Conservation (phyloP, 495 filamentous ascomycete genomes). For the Aspergillus olivimuriae region DNA sequence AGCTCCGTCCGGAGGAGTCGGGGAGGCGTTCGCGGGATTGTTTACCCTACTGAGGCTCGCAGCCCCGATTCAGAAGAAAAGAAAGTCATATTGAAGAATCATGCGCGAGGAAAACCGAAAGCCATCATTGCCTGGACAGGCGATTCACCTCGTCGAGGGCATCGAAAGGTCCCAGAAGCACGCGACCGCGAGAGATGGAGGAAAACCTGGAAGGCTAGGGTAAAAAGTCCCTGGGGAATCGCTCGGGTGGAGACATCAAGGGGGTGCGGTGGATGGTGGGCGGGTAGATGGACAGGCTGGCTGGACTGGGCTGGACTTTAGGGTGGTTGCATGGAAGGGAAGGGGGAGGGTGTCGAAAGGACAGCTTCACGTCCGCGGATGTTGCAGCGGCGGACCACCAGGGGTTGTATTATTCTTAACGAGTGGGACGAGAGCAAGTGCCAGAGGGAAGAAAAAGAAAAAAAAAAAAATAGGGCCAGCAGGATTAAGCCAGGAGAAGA, state of each 20-base stretch:
- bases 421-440: not conserved
- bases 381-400: not conserved
- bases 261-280: not conserved
- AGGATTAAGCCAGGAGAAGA: not conserved
- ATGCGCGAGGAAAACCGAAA: slow-evolving; percentile 4
- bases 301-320: not conserved
- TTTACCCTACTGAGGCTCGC: slow-evolving; percentile 34
- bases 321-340: not conserved
- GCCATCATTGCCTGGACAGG: slow-evolving; percentile 9
- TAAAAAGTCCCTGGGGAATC: slow-evolving; percentile 1
- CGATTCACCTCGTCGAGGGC: slow-evolving; percentile 4
- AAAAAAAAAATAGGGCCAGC: not conserved
- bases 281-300: not conserved
- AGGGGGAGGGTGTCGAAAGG: not conserved
- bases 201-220: not conserved
- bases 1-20: not conserved
- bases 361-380: not conserved
- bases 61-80: slow-evolving; percentile 32
- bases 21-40: slow-evolving; percentile 7
- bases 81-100: slow-evolving; percentile 22
- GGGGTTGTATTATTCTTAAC: not conserved
- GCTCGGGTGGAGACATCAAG: slow-evolving; percentile 5
- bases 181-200: not conserved
- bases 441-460: not conserved
- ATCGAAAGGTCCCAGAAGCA: not conserved